Evolutionary conservation across 2,329 filamentous ascomycete species (phyloP).

Genomic region (Elsinoe ampelina): DNA sequence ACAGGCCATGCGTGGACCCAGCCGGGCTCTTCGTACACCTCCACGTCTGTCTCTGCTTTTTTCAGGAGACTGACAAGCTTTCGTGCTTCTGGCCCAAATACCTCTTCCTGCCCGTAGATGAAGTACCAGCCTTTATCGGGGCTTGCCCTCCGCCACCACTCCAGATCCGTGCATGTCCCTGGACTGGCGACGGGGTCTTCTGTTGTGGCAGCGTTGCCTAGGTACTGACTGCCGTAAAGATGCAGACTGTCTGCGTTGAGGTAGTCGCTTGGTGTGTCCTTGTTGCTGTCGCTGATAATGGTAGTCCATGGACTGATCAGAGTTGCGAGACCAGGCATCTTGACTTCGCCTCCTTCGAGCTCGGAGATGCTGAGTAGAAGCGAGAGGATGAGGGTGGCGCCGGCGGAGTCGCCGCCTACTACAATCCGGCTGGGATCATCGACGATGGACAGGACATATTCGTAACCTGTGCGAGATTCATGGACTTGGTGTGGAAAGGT

Average conservation of each 20-base stretch:
- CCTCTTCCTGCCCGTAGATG: conserved; percentile 66
- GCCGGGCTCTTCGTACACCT: conserved; percentile 51
- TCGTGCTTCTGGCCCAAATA: conserved; percentile 62
- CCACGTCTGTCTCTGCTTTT: conserved; percentile 45
- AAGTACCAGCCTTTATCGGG: conserved; percentile 60
- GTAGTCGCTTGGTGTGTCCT: conserved; percentile 65
- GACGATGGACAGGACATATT: conserved; percentile 54
- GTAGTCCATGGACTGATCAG: conserved; percentile 77
- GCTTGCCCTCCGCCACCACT: conserved; percentile 57
- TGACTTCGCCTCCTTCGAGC: conserved; percentile 33
- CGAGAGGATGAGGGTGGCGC: conserved; percentile 63
- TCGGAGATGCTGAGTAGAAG: conserved; percentile 59
- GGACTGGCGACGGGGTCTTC: conserved; percentile 58
- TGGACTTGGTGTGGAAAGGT: conserved; percentile 65
- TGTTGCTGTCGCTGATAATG: conserved; percentile 58
- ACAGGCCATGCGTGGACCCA: conserved; percentile 80
- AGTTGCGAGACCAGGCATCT: conserved; percentile 52
- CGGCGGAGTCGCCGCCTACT: conserved; percentile 71
- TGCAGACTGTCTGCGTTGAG: conserved; percentile 58
- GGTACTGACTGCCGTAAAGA: conserved; percentile 62
- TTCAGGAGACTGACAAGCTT: conserved; percentile 49
- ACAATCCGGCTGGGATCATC: conserved; percentile 54
- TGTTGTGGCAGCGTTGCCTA: conserved; percentile 41
- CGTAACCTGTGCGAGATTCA: conserved; percentile 61
- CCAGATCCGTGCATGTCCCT: conserved; percentile 55